A percentile compares a stretch with the other conserved stretches of the same genome.
Evolutionary conservation across 228 moss, liverwort and hornwort genomes (phyloP).

Genomic region (Sphagnum magellanicum): DNA sequence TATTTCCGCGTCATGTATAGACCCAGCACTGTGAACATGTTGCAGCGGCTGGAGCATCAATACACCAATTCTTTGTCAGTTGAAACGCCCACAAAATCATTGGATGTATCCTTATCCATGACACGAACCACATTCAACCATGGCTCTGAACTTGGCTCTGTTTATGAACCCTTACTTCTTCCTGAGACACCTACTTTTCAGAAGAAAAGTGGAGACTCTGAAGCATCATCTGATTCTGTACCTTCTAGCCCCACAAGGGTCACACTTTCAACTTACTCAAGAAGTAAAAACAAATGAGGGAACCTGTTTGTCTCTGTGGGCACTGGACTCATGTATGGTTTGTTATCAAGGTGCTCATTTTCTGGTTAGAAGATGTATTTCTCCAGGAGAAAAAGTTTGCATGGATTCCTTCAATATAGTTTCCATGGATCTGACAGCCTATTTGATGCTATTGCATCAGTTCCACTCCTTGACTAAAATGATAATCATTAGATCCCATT

Average conservation of each 20-base stretch:
- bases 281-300: slow-evolving; percentile 43
- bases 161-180: slow-evolving; percentile 78
- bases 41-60: slow-evolving; percentile 72
- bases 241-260: slow-evolving; percentile 31
- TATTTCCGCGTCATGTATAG: slow-evolving; percentile 68
- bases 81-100: slow-evolving; percentile 50
- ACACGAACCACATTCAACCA: slow-evolving; percentile 39
- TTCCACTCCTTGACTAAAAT: too few relatives aligned
- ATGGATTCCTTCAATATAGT: too few relatives aligned
- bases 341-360: too few relatives aligned
- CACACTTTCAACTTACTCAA: slow-evolving; percentile 18
- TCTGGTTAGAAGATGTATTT: too few relatives aligned
- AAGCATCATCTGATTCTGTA: slow-evolving; percentile 23
- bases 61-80: slow-evolving; percentile 11
- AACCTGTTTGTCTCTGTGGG: too few relatives aligned
- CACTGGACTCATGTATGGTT: too few relatives aligned
- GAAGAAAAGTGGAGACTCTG: slow-evolving; percentile 16
- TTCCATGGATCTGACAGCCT: too few relatives aligned
- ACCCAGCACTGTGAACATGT: slow-evolving; percentile 73
- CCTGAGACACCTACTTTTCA: slow-evolving; percentile 28
- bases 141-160: slow-evolving; percentile 39
- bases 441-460: too few relatives aligned
- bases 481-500: too few relatives aligned
- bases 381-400: too few relatives aligned
- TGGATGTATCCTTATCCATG: slow-evolving; percentile 25